phyloP scores from a whole-genome alignment of 257 asterid species.

The Nicotiana undulata region DNA sequence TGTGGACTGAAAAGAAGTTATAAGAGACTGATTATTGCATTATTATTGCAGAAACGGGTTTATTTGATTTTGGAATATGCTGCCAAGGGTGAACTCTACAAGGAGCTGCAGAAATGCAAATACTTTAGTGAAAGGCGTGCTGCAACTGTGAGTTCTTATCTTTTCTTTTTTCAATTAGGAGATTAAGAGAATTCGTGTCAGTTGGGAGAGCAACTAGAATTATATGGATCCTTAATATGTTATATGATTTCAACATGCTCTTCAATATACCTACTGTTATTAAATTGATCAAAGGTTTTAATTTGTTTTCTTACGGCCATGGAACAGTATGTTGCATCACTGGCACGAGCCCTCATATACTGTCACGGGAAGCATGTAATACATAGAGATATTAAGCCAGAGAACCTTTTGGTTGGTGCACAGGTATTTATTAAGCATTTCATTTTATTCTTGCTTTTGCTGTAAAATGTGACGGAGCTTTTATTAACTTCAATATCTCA shows the following conservation, averaged over 20 bases:
- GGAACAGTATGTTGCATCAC: conserved; percentile 78
- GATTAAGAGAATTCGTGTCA: too few species aligned
- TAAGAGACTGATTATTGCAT: background rate
- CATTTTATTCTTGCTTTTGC: background rate
- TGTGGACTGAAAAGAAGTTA: background rate
- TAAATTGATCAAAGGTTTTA: background rate
- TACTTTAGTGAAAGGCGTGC: conserved; percentile 88
- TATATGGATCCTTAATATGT: background rate
- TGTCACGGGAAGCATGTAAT: conserved; percentile 99
- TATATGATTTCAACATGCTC: background rate
- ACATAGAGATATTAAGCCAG: conserved; percentile 96
- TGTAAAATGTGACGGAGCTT: background rate
- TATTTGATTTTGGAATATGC: conserved; percentile 87
- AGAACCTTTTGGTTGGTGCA: conserved; percentile 90
- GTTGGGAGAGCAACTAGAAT: background rate
- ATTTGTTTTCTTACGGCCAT: background rate
- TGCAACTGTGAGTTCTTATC: conserved; percentile 66
- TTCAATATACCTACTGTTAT: background rate
- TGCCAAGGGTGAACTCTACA: conserved; percentile 94
- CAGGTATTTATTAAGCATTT: conserved; percentile 35
- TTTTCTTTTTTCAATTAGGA: background rate
- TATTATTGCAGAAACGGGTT: conserved; percentile 69
- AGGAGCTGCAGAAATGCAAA: conserved; percentile 76
- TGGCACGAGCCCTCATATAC: conserved; percentile 92
- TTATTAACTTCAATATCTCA: background rate